Conservation (phyloP, 805 yeast species). For the Candida coquimbonensis region DNA sequence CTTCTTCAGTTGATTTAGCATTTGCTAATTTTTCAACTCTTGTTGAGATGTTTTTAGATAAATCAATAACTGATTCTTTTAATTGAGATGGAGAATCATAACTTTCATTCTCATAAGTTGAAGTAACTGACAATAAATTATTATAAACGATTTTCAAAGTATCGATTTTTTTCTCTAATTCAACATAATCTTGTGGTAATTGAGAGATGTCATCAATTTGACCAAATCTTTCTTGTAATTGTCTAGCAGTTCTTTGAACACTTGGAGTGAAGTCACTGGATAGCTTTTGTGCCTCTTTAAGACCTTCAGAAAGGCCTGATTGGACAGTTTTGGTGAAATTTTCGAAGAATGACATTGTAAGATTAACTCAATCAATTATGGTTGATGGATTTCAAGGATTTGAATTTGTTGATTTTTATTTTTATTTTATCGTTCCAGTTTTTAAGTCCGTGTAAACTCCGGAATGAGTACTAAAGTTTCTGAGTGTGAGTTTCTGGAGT, state of each 20-base stretch:
- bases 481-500: no score
- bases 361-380: neutral
- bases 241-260: slow-evolving; percentile 51
- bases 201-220: slow-evolving; percentile 62
- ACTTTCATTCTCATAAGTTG: slow-evolving; percentile 61
- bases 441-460: no score
- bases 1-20: slow-evolving; percentile 75
- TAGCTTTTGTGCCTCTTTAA: slow-evolving; percentile 32
- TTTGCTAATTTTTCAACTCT: slow-evolving; percentile 61
- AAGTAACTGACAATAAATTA: slow-evolving; percentile 45
- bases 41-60: slow-evolving; percentile 56
- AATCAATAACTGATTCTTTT: slow-evolving; percentile 68
- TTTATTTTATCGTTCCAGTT: no score
- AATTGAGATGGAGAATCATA: slow-evolving; percentile 77
- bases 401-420: no score
- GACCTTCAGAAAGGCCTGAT: slow-evolving; percentile 21
- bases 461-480: no score
- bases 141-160: slow-evolving; percentile 62
- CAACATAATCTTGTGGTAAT: slow-evolving; percentile 65
- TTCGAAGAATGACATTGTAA: slow-evolving; percentile 22
- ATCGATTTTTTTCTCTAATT: slow-evolving; percentile 65
- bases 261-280: slow-evolving; percentile 45
- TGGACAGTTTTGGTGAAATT: slow-evolving; percentile 20
- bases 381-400: neutral
- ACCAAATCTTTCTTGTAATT: slow-evolving; percentile 57